phyloP scores from a whole-genome alignment of 208 protist genomes.

The Strigomonas galati region DNA sequence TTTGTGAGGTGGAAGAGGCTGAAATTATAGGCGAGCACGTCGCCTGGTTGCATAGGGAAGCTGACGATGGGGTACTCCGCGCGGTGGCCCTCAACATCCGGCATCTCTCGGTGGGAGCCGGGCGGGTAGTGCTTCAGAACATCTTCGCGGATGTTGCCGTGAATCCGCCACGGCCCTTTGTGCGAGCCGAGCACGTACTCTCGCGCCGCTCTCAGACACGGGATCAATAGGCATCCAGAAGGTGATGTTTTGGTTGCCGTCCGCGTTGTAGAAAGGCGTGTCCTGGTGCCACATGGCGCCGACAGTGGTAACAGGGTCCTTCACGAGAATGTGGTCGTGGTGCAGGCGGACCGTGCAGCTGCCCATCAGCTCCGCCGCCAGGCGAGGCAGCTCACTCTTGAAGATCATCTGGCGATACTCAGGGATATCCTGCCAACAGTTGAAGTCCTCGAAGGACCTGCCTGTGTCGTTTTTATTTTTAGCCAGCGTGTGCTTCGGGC shows the following conservation, averaged over 20 bases:
- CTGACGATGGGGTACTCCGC: slow-evolving; percentile 23
- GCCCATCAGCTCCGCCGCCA: slow-evolving; percentile 28
- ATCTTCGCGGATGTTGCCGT: slow-evolving; percentile 45
- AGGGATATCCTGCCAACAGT: slow-evolving; percentile 37
- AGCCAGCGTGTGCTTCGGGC: slow-evolving; percentile 31
- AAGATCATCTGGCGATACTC: slow-evolving; percentile 44
- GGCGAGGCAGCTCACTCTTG: slow-evolving; percentile 21
- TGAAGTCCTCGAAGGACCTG: slow-evolving; percentile 51
- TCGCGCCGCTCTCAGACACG: slow-evolving; percentile 30
- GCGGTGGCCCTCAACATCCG: slow-evolving; percentile 29
- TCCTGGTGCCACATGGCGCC: slow-evolving; percentile 48
- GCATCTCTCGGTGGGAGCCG: slow-evolving; percentile 35
- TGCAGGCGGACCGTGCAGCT: slow-evolving; percentile 33
- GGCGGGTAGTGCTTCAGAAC: slow-evolving; percentile 42
- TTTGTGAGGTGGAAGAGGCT: slow-evolving; percentile 37
- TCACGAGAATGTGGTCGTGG: slow-evolving; percentile 46
- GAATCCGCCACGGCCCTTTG: slow-evolving; percentile 41
- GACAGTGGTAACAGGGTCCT: slow-evolving; percentile 39
- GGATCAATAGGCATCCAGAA: slow-evolving; percentile 46
- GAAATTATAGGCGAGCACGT: slow-evolving; percentile 39
- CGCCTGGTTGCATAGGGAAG: slow-evolving; percentile 30
- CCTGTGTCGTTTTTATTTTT: slow-evolving; percentile 35
- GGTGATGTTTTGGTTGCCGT: slow-evolving; percentile 42
- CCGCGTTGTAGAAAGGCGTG: slow-evolving; percentile 50
- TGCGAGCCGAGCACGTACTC: slow-evolving; percentile 42